Evolutionary conservation across 371 early-diverging fungal genomes (phyloP), one percentile per base, ranked within the genome.

Genomic region (Syncephalastrum racemosum): DNA sequence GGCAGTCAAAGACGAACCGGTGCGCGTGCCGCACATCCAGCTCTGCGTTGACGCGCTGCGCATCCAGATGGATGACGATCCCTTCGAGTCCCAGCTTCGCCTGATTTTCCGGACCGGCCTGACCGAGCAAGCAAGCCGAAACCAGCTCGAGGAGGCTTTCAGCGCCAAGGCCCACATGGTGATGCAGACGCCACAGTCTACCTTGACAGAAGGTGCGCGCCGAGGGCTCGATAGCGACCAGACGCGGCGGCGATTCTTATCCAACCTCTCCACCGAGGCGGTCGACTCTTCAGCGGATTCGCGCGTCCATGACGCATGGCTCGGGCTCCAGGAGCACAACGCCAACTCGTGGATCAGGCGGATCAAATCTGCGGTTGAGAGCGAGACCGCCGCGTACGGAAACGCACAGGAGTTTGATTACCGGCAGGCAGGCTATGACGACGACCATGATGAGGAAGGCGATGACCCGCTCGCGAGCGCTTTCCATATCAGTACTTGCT

Each of bases 301-400:
- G 6, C 60, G 63, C 18, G 70, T 86, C 4, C 80, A 79, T 39
- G 74, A 75, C 13, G 85, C 85, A 4, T 83, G 75, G 74, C 77
- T 78, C 66, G 62, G 77, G 15, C 54, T 89, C 18, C 78, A 85
- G 41, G 79, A 83, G 50, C 82, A 79, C 54, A 81, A 86, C 46
- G 68, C 85, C 12, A 70, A 67, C 7, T 58, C 71, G 2, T 87
- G 86, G 87, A 74, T 81, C 41, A 68, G 68, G 10, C 60, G 66
- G 23, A 69, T 78, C 42, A 55, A 64, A 19, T 13, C 46, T 4
- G 58, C 71, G 5, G 42, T 73, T 8, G 52, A 58, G 4, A 65
- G 63, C n/a, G 77, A 77, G 47, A 48, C 43, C 16, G 24, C 58
- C 8, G 54, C 53, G 0, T 66, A 63, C 44, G 62, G 63, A 18